Conservation (phyloP, 2,329 filamentous ascomycete genomes). For the Penicillium thymicola region DNA sequence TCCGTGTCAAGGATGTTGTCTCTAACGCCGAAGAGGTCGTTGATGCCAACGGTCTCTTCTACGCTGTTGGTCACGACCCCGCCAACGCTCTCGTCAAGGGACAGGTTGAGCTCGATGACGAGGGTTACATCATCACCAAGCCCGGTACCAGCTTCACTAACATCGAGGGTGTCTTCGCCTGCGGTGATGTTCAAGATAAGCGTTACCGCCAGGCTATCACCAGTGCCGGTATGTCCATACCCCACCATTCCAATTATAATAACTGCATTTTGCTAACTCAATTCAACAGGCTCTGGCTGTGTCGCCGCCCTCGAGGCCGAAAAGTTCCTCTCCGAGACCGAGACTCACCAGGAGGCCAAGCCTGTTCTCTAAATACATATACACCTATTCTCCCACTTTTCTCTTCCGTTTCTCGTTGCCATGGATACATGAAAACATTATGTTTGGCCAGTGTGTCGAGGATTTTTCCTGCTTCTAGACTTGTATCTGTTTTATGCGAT, state of each 20-base stretch:
- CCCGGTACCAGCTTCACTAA: slow-evolving; percentile 86
- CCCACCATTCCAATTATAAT: not conserved
- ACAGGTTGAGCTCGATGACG: slow-evolving; percentile 80
- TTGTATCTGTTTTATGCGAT: slow-evolving; percentile 6
- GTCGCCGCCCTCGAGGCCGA: slow-evolving; percentile 95
- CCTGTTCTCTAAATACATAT: slow-evolving; percentile 51
- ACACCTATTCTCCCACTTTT: not conserved
- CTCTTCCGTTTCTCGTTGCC: not conserved
- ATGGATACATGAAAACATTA: slow-evolving; percentile 10
- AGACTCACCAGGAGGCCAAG: slow-evolving; percentile 47
- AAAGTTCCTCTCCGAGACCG: slow-evolving; percentile 79
- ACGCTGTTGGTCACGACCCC: slow-evolving; percentile 94
- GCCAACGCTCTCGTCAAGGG: slow-evolving; percentile 88
- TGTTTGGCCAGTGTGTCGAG: not conserved
- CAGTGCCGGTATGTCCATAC: slow-evolving; percentile 76
- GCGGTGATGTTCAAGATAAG: slow-evolving; percentile 98
- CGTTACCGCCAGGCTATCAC: slow-evolving; percentile 96
- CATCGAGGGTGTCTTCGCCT: slow-evolving; percentile 88
- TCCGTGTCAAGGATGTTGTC: slow-evolving; percentile 75
- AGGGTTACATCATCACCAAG: slow-evolving; percentile 86
- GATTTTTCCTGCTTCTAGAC: slow-evolving; percentile 12
- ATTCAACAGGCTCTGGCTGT: slow-evolving; percentile 72
- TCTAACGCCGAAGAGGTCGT: slow-evolving; percentile 78
- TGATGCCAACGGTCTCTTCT: slow-evolving; percentile 90
- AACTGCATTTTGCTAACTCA: slow-evolving; percentile 20